Conservation (phyloP, 1,284 basidiomycete species). For the Sphaerobolus stellatus region DNA sequence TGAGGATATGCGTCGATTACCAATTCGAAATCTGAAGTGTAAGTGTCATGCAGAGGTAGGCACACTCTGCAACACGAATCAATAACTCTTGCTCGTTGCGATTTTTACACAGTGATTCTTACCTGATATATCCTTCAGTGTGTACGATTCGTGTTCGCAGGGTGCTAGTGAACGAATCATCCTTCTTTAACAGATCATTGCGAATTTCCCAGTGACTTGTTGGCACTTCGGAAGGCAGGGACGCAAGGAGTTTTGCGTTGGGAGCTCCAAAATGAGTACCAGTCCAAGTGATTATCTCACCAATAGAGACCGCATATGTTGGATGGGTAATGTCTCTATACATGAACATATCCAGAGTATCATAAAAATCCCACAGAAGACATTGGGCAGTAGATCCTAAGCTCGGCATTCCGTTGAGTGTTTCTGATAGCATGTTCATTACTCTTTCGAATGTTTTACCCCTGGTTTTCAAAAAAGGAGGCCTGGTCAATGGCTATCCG, state of each 20-base stretch:
- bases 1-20: neutral
- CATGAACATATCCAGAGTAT: neutral
- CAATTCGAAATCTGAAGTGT: neutral
- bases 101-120: neutral
- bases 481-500: no score
- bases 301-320: neutral
- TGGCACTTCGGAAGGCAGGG: neutral
- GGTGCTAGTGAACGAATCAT: neutral
- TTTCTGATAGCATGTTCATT: neutral
- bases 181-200: neutral
- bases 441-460: neutral
- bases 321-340: neutral
- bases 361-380: neutral
- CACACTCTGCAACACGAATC: neutral
- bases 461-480: no score
- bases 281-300: neutral
- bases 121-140: neutral
- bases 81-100: neutral
- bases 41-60: no score
- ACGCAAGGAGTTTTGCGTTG: neutral
- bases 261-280: neutral
- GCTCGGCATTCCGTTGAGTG: neutral
- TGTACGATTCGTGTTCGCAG: neutral
- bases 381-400: neutral
- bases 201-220: neutral